These are phyloP conservation scores for Pulicaria dysenterica DNA, from an alignment of 129 eudicot genomes.

Conservation along the genomic window DNA sequence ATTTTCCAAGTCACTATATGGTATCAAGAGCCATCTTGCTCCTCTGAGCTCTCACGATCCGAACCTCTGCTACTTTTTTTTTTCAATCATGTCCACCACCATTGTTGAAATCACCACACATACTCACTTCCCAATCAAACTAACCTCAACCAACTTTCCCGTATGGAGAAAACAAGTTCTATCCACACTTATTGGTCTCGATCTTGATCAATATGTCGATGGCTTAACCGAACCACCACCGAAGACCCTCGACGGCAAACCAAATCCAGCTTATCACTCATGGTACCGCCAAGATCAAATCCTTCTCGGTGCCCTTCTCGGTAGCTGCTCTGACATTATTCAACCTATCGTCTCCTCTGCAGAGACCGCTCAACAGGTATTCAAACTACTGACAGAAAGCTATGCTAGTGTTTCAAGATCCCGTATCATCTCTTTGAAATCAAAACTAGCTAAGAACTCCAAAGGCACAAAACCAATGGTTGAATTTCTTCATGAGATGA, in stretches of 20 bases:
- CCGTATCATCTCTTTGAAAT: not conserved
- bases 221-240: not conserved
- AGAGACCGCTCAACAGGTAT: not conserved
- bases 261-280: not conserved
- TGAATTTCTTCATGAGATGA: no score
- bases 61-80: not conserved
- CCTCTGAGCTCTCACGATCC: constrained; percentile 9
- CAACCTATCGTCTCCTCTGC: not conserved
- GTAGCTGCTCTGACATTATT: no score
- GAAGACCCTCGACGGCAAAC: not conserved
- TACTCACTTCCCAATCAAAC: no score
- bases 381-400: not conserved
- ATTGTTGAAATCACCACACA: not conserved
- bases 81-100: not conserved
- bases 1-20: no score
- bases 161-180: not conserved
- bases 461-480: not conserved
- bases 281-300: not conserved
- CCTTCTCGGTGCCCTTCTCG: not conserved
- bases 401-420: not conserved
- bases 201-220: not conserved
- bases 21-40: not conserved
- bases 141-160: not conserved
- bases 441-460: not conserved
- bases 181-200: not conserved